Evolutionary conservation across 2,329 filamentous ascomycete genomes (phyloP).

Genomic region (Thelonectria discophora): DNA sequence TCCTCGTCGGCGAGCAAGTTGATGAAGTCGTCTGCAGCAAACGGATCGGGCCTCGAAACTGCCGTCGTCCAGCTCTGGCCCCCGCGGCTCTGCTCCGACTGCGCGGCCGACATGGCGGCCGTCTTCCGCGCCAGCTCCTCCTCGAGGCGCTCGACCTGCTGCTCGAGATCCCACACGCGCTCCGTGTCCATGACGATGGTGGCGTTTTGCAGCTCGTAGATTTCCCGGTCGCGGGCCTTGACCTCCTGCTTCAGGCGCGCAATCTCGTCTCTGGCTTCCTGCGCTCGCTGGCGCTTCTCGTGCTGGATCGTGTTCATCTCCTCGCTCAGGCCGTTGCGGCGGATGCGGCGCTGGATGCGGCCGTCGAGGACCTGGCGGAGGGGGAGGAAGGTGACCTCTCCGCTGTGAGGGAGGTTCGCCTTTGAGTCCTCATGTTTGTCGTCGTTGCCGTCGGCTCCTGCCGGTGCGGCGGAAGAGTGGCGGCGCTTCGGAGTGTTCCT

Average conservation of each 20-base stretch:
- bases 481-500: conserved; percentile 48
- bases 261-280: conserved; percentile 57
- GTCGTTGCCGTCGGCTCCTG: conserved; percentile 23
- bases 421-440: conserved; percentile 24
- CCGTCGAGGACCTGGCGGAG: conserved; percentile 66
- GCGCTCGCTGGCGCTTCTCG: conserved; percentile 54
- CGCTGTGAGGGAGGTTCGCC: conserved; percentile 43
- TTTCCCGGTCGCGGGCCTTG: conserved; percentile 60
- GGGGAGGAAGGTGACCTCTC: conserved; percentile 52
- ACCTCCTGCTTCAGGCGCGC: conserved; percentile 59
- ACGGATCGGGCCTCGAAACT: conserved; percentile 60
- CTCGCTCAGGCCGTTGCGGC: conserved; percentile 65
- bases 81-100: conserved; percentile 38
- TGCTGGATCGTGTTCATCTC: conserved; percentile 63
- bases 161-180: conserved; percentile 53
- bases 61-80: conserved; percentile 58
- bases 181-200: conserved; percentile 60
- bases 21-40: conserved; percentile 52
- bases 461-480: conserved; percentile 57
- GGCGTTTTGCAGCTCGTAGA: conserved; percentile 60
- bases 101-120: conserved; percentile 7
- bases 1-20: conserved; percentile 50
- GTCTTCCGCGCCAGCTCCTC: conserved; percentile 44
- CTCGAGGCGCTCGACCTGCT: conserved; percentile 50
- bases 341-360: conserved; percentile 64